Conservation (phyloP, 768 basidiomycete genomes). For the Tephrocybe sp. region DNA sequence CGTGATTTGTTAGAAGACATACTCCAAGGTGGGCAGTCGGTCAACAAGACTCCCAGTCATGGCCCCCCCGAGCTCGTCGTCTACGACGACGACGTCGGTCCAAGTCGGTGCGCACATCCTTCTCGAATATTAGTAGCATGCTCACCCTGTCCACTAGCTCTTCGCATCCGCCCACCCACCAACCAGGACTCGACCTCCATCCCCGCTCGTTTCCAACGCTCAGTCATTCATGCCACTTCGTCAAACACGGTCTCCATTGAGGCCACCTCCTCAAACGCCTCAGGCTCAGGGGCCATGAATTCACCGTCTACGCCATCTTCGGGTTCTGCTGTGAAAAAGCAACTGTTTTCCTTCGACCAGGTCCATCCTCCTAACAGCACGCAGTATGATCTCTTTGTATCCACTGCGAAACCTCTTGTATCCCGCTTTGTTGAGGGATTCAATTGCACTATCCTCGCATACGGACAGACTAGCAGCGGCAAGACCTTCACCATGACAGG, state of each 20-base stretch:
- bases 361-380: conserved; percentile 86
- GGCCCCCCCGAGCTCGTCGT: conserved; percentile 74
- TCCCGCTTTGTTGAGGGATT: conserved; percentile 90
- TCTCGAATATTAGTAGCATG: neutral
- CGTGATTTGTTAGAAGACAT: conserved; percentile 30
- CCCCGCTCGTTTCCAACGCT: conserved; percentile 91
- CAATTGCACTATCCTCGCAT: conserved; percentile 97
- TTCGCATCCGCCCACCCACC: conserved; percentile 89
- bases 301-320: conserved; percentile 43
- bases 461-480: conserved; percentile 95
- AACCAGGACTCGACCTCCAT: conserved; percentile 82
- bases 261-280: conserved; percentile 51
- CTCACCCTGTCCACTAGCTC: conserved; percentile 45
- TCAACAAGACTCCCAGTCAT: conserved; percentile 50
- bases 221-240: conserved; percentile 78
- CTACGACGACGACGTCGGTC: conserved; percentile 79
- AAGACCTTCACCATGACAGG: conserved; percentile 99
- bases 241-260: conserved; percentile 84
- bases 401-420: conserved; percentile 82
- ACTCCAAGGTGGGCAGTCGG: conserved; percentile 15
- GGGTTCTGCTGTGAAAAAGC: conserved; percentile 66
- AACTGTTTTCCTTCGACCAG: conserved; percentile 90
- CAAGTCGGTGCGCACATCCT: conserved; percentile 83
- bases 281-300: conserved; percentile 50
- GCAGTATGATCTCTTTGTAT: conserved; percentile 84